Conservation (phyloP, 2,329 filamentous ascomycete species). For the Penicillium sp. region DNA sequence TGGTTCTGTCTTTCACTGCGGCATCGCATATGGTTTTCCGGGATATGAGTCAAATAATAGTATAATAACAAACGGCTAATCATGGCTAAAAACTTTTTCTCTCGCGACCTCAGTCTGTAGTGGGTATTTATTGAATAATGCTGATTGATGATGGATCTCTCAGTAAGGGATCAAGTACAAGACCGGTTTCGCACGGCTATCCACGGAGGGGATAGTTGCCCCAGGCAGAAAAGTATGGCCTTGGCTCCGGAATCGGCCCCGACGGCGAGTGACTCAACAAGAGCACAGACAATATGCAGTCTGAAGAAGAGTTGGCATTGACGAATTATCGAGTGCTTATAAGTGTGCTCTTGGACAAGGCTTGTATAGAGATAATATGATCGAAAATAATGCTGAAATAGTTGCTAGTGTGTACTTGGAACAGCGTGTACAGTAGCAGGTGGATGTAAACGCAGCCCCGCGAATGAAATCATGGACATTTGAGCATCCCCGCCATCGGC, state of each 20-base stretch:
- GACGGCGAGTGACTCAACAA: conserved; percentile 1
- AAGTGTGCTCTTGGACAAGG: neutral
- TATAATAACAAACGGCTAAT: neutral
- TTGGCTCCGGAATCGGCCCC: conserved; percentile 12
- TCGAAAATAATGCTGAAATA: neutral
- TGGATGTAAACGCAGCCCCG: neutral
- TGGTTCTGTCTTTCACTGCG: no score
- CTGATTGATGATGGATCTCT: neutral
- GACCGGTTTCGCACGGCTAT: conserved; percentile 7
- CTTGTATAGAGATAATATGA: neutral
- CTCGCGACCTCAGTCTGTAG: neutral
- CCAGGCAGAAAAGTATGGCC: neutral
- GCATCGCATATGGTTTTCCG: no score
- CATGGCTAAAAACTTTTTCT: neutral
- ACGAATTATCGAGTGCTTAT: neutral
- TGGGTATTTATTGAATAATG: neutral
- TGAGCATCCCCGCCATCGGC: conserved; percentile 15
- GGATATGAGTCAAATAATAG: no score
- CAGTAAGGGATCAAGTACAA: neutral
- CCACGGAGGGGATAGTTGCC: neutral
- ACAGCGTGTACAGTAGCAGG: neutral
- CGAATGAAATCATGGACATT: conserved; percentile 6
- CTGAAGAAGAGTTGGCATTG: neutral
- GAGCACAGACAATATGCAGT: neutral
- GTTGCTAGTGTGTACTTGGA: neutral